phyloP scores from a whole-genome alignment of 305 asterid genomes.

The Solanum hybrid region DNA sequence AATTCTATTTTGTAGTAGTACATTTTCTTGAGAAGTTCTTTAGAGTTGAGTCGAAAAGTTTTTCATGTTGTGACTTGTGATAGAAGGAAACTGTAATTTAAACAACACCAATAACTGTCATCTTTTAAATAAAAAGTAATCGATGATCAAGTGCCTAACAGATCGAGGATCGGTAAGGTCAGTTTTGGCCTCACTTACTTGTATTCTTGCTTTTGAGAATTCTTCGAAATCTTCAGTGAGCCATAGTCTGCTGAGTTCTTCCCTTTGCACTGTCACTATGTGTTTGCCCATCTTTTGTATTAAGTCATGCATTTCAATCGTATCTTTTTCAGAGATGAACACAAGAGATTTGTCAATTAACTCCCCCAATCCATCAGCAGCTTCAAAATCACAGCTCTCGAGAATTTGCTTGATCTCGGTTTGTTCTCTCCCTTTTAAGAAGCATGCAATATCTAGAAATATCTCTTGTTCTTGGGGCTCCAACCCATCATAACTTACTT shows the following conservation, averaged over 20 bases:
- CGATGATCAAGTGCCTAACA: neutral
- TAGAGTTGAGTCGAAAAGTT: neutral
- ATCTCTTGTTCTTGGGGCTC: neutral
- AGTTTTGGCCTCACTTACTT: neutral
- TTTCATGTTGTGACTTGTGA: neutral
- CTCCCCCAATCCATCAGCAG: neutral
- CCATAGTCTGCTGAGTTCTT: neutral
- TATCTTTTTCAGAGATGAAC: neutral
- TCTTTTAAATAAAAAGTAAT: neutral
- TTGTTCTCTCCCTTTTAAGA: neutral
- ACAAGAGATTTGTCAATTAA: neutral
- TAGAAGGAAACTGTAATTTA: neutral
- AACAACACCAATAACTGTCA: neutral
- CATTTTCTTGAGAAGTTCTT: neutral
- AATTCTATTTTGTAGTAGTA: neutral
- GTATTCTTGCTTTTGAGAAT: neutral
- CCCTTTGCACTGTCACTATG: neutral
- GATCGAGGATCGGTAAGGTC: neutral
- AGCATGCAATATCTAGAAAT: neutral
- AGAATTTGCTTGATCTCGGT: neutral
- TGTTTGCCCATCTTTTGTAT: neutral
- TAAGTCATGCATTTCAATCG: neutral
- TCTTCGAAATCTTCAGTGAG: neutral
- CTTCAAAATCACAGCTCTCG: neutral
- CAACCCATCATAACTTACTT: neutral